Evolutionary conservation across 1,139 yeast species (phyloP), one percentile per base, ranked within the genome.

Genomic region (Pneumocystis oryctolagi): DNA sequence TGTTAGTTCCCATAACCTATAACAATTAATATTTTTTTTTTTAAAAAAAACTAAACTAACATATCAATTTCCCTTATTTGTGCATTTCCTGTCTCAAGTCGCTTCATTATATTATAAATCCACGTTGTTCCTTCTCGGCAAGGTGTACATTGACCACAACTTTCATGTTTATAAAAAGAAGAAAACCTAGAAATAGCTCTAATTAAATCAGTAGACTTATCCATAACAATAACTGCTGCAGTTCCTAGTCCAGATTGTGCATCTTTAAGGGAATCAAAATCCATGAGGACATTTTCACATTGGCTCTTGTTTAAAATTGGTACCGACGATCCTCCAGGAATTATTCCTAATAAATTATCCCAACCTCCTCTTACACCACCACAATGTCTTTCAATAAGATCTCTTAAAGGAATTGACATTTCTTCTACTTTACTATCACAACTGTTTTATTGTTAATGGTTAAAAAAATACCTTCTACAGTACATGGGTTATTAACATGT

Each of bases 51-150:
- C 3, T 9, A 47, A 25, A 25, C 55, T 20, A 9, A 47, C 86
- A 82, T 83, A 72, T 87, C 95, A 70, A 87, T 87, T 75, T 87
- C 95, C 68, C 82, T 81, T 70, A 80, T 83, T 66, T 81, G 79
- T 62, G 94, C 95, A 78, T 86, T 92, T 61, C 95, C 95, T 65
- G 75, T 77, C 65, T 78, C 81, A 74, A 88, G 81, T 73, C 95
- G 82, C 72, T 85, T 87, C 95, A 87, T 87, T 81, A 87, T 84
- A 75, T 82, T 85, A 66, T 80, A 79, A 68, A 87, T 77, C 87
- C 92, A 87, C 39, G 95, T 85, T 60, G 96, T 88, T 66, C 96
- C 96, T 77, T 88, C 96, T 75, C 96, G 84, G 77, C 96, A 88
- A 65, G 96, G 96, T 18, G 96, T 87, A 78, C 95, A 87, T 77